phyloP scores from a whole-genome alignment of 2,329 filamentous ascomycete genomes.

The Neospermospora avenae region DNA sequence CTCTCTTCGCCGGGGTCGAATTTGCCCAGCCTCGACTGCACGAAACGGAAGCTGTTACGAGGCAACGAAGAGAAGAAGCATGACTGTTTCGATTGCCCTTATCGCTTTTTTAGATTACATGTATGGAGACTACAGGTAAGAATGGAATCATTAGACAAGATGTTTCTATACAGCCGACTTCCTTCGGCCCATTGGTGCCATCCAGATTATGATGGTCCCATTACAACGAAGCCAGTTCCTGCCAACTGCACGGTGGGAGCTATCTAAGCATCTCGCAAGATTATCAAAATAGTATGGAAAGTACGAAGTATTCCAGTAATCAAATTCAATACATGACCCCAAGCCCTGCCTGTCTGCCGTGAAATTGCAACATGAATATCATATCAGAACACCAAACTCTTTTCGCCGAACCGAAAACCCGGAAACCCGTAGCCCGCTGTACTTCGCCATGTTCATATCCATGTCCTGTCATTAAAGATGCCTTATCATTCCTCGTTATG shows the following conservation, averaged over 20 bases:
- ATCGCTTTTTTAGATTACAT: too few relatives aligned
- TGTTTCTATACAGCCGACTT: too few relatives aligned
- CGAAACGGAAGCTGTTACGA: too few relatives aligned
- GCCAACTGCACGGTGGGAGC: not conserved
- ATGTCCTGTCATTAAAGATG: not conserved
- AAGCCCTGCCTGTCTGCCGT: not conserved
- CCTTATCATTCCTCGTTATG: not conserved
- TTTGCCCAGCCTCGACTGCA: too few relatives aligned
- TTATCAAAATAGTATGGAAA: too few relatives aligned
- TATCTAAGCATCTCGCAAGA: too few relatives aligned
- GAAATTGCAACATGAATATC: not conserved
- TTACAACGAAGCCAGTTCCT: not conserved
- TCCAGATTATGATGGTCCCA: not conserved
- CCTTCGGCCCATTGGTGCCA: not conserved
- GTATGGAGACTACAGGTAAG: too few relatives aligned
- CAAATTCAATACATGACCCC: not conserved
- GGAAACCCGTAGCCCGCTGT: not conserved
- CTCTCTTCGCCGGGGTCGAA: too few relatives aligned
- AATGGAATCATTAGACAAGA: too few relatives aligned
- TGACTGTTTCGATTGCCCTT: too few relatives aligned
- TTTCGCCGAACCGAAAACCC: not conserved
- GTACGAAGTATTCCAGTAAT: too few relatives aligned
- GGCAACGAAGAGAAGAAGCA: too few relatives aligned
- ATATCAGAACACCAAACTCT: conserved; percentile 4
- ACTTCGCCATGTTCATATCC: not conserved